Evolutionary conservation across 768 basidiomycete species (phyloP), one percentile per base, ranked within the genome.

Genomic region (Boletus insuetus): DNA sequence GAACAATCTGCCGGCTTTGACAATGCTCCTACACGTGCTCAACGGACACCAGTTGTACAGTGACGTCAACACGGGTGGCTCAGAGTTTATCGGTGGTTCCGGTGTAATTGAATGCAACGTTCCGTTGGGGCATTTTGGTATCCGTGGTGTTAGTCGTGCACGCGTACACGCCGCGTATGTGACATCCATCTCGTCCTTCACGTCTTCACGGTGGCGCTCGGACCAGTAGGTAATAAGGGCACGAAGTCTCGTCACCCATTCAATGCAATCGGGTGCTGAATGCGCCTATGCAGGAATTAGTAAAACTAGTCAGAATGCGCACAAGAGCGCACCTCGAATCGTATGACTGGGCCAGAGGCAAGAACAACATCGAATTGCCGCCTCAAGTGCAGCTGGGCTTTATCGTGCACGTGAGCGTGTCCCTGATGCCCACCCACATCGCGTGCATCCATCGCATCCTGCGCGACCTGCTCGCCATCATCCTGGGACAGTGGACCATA

Each of bases 31-130:
- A 64, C 96, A 98, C 1, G 83, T 85, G 37, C 88, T 82, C 57
- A 95, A 68, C 3, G 87, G 77, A 65, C 96, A 98, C 94, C 91
- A 94, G 62, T 90, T 89, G 77, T 90, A 94, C 43, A 94, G 69
- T 1, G 79, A 75, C 46, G 80, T 75, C 45, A 94, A 73, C 13
- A 82, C 79, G 4, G 84, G 79, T 39, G 83, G 73, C 9, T 82
- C 82, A 16, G 78, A 72, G 62, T 84, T 79, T 1, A 76, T 71
- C 2, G 82, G 80, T 12, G 79, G 69, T 58, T 83, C 82, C n/a
- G 81, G 81, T 22, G 75, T 73, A 20, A 65, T 60, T 22, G 79
- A 75, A 31, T 75, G 69, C 10, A 76, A 74, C 44, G 73, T 71
- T 26, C 72, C 70, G 54, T 73, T 69, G 38, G 41, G 20, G 32